A percentile compares a stretch with the other conserved stretches of the same genome.
phyloP scores from a whole-genome alignment of 2,329 filamentous ascomycete species.

The Cercospora beticola region DNA sequence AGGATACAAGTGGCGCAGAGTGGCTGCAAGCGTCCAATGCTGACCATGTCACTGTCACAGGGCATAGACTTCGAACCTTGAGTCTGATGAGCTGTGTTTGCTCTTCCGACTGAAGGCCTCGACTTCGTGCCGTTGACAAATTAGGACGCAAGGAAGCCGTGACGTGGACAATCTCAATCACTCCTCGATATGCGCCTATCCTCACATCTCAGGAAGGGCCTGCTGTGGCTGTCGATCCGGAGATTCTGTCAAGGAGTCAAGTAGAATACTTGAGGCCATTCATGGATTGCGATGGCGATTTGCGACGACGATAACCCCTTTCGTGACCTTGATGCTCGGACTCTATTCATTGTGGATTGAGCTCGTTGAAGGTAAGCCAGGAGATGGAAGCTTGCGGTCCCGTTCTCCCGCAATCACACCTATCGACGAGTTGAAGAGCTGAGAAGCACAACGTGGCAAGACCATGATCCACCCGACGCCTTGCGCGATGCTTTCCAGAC shows the following conservation, averaged over 20 bases:
- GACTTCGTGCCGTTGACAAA: neutral
- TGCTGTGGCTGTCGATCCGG: no score
- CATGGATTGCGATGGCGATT: neutral
- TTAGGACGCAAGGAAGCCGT: neutral
- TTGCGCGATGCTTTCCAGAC: neutral
- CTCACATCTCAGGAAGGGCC: neutral
- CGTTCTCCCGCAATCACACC: neutral
- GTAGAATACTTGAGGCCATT: neutral
- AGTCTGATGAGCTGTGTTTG: neutral
- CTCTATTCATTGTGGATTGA: neutral
- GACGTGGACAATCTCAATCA: neutral
- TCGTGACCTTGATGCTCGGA: neutral
- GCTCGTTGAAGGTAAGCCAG: neutral
- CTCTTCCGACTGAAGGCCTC: neutral
- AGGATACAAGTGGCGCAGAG: neutral
- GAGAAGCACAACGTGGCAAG: neutral
- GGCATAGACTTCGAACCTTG: neutral
- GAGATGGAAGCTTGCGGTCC: neutral
- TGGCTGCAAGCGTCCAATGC: neutral
- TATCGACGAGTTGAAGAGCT: neutral
- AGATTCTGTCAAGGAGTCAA: neutral
- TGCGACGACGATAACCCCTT: neutral
- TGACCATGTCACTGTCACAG: neutral
- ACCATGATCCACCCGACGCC: neutral
- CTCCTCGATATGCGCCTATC: neutral